Base-by-base conservation (phyloP, 1,284 basidiomycete genomes). In the Austropuccinia psidii region DNA sequence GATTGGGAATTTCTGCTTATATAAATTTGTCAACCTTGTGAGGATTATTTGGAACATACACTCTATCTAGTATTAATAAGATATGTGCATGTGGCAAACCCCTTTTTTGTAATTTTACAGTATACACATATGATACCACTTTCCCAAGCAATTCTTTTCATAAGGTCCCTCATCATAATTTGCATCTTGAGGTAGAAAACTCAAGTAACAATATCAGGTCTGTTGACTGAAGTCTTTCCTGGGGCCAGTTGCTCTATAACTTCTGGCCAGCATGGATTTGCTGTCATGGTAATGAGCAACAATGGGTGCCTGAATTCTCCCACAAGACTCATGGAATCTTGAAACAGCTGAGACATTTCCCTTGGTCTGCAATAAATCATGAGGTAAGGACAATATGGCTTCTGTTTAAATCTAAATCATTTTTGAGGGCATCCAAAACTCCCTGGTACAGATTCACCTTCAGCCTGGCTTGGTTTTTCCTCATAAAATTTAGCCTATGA, bases 201-300 rank as follows among this genome's bases (percentile, higher is more conserved):
- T 1, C 80, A 57, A 0, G 82, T 77, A 1, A 85, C 81, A 47
- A 86, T 75, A 47, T 86, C 84, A 35, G 84, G 85, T 0, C 82
- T 74, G 72, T 86, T 84, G 37, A 78, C 75, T 21, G 80, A 74
- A 6, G 77, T 78, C 69, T 85, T 83, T 0, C 82, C 81, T 19
- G 80, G 80, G 0, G 83, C 74, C 0, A 86, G 79, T 33, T 82
- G 82, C 0, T 78, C 43, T 2, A 60, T 43, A 9, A 86, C 84
- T 62, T 86, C 84, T 0, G 76, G 75, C 84, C 84, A 85, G 0
- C 78, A 74, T 0, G 82, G 83, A 79, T 85, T 85, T 4, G 81
- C 79, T 6, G 84, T 85, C 74, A 84, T 80, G 0, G 84, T 86
- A 2, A 85, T 77, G 75, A 85, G 84, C 5, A 85, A 75, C 74